These are phyloP conservation scores for Microstegium vimineum DNA, from an alignment of 176 grass and related monocot species.

Conservation along the genomic window DNA sequence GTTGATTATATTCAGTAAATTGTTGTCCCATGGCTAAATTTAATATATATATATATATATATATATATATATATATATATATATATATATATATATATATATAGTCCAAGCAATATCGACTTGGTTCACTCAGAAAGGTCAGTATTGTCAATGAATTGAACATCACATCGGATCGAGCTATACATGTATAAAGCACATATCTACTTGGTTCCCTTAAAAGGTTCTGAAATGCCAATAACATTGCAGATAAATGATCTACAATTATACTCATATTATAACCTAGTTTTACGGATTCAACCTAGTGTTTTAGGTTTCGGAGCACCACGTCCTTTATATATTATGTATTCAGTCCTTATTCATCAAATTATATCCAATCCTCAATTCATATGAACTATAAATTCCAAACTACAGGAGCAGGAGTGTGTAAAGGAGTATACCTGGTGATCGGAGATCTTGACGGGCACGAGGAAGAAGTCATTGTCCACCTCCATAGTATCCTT, in stretches of 20 bases:
- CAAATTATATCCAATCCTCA: neutral
- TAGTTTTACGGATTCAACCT: neutral
- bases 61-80: too few species aligned
- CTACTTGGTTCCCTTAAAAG: neutral
- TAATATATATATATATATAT: too few species aligned
- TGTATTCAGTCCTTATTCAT: neutral
- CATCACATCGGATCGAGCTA: neutral
- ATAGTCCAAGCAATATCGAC: too few species aligned
- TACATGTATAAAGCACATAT: neutral
- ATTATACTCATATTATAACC: neutral
- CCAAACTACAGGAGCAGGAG: neutral
- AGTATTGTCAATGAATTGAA: neutral
- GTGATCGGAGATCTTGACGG: conserved; percentile 95
- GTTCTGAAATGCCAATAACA: neutral
- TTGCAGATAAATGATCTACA: neutral
- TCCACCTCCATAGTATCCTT: conserved; percentile 91
- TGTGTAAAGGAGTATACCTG: conserved; percentile 37
- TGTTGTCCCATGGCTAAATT: too few species aligned
- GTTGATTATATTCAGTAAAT: too few species aligned
- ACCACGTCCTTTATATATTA: neutral
- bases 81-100: too few species aligned
- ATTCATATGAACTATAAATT: neutral
- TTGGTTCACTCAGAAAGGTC: neutral
- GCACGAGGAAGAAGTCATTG: conserved; percentile 93
- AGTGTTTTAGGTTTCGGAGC: neutral